Conservation (phyloP, 192 early-diverging fungal genomes). For the Coemansia sp. region DNA sequence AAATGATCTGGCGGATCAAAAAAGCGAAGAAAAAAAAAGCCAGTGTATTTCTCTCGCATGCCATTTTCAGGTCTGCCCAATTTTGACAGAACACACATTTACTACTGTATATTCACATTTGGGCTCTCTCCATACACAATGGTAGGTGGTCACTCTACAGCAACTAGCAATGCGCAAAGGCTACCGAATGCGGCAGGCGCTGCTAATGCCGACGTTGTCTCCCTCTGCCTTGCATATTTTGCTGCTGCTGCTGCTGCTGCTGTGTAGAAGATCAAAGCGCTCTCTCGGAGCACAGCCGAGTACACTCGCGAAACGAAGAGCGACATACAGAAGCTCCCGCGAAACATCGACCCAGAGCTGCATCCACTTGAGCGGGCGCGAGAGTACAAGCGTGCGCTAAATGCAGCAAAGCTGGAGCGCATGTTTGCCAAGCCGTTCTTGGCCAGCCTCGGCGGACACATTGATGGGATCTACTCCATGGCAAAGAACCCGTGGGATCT, state of each 20-base stretch:
- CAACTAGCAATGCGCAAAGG: not conserved
- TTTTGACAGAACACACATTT: not conserved
- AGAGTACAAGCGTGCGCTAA: conserved; percentile 94
- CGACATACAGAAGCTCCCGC: conserved; percentile 83
- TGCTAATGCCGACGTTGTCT: not conserved
- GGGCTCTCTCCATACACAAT: not conserved
- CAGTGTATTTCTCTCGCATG: not conserved
- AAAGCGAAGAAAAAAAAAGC: not conserved
- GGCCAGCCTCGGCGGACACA: conserved; percentile 82
- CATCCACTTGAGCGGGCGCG: conserved; percentile 95
- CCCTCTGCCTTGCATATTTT: not conserved
- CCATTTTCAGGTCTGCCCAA: not conserved
- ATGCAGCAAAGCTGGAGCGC: conserved; percentile 89
- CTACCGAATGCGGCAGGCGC: not conserved
- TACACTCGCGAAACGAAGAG: conserved; percentile 77
- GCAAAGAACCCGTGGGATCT: conserved; percentile 90
- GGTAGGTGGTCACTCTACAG: not conserved
- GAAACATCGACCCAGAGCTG: conserved; percentile 84
- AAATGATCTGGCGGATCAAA: not conserved
- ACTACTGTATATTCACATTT: not conserved
- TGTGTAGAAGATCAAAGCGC: conserved; percentile 89
- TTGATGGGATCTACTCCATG: conserved; percentile 94
- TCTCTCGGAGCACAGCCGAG: conserved; percentile 78
- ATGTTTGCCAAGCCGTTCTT: conserved; percentile 98
- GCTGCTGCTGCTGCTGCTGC: no score